Evolutionary conservation across 2,329 filamentous ascomycete species (phyloP).

Genomic region (Colletotrichum siamense): DNA sequence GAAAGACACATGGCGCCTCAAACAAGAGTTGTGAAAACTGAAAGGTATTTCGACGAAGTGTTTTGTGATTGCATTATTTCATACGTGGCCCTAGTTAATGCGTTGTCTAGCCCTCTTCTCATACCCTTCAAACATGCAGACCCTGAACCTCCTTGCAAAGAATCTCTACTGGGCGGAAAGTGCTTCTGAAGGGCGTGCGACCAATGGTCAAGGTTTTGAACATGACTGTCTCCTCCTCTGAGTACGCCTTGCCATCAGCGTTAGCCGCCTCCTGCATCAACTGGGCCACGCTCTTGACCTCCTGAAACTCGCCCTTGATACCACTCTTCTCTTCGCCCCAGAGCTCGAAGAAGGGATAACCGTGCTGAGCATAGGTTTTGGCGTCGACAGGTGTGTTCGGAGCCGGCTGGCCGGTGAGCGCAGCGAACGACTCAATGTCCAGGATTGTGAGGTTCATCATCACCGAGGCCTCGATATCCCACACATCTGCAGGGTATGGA

Average conservation of each 20-base stretch:
- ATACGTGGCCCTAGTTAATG: not conserved
- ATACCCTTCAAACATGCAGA: not conserved
- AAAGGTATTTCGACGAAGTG: not conserved
- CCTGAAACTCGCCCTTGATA: slow-evolving; percentile 21
- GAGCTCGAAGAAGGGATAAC: slow-evolving; percentile 41
- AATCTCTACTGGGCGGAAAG: slow-evolving; percentile 18
- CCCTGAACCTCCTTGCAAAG: slow-evolving; percentile 5
- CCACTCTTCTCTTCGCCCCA: slow-evolving; percentile 23
- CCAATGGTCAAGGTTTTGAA: slow-evolving; percentile 7
- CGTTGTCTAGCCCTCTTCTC: not conserved
- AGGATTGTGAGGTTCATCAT: slow-evolving; percentile 46
- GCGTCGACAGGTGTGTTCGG: slow-evolving; percentile 38
- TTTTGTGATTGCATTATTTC: not conserved
- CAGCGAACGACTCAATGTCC: slow-evolving; percentile 36
- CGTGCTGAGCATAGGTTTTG: slow-evolving; percentile 33
- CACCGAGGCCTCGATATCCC: slow-evolving; percentile 31
- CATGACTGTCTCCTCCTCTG: slow-evolving; percentile 15
- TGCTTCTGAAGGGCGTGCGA: slow-evolving; percentile 9
- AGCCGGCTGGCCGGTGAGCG: slow-evolving; percentile 38
- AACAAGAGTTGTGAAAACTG: not conserved
- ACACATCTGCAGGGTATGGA: slow-evolving; percentile 25
- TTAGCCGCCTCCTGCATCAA: slow-evolving; percentile 17
- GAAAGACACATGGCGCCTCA: not conserved
- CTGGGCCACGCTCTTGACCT: slow-evolving; percentile 24
- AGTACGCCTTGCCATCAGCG: not conserved